Base-by-base conservation (phyloP, 1,139 yeast genomes). In the Saccharomyces hybrid region DNA sequence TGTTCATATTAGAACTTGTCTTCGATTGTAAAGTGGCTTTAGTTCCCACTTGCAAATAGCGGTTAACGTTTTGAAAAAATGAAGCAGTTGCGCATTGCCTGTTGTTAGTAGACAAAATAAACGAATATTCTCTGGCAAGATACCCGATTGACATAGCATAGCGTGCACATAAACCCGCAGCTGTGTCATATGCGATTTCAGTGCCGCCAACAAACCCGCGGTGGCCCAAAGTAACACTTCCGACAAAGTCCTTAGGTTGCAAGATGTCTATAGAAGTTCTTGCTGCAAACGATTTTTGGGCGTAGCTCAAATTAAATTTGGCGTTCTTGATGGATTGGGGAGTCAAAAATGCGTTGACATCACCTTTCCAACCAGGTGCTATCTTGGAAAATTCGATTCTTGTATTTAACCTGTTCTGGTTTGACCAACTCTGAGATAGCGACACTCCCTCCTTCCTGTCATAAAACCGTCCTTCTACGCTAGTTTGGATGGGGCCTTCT, bases 201-300 rank as follows among this genome's bases (percentile, higher is more conserved):
- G 95, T 96, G 77, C 99, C 99, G 66, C 93, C 95, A 65, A 95
- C 84, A 82, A 90, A 86, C 65, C 97, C 97, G 69, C 90, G 96
- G 76, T 88, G 96, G 71, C 96, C 96, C 68, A 91, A 83, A 63
- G 96, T 85, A 72, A 89, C 82, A 75, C 93, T 97, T 75, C 97
- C 97, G 66, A 89, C 84, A 73, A 96, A 91, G 64, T 87, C 80
- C 68, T 98, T 96, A 66, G 96, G 96, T 81, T 91, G 91, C 73
- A 91, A 81, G 72, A 93, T 80, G 77, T 95, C 97, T 68, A 95
- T 89, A 79, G 88, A 88, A 65, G 91, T 95, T 77, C 96, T 86
- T 67, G 96, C 96, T 72, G 88, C 87, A 75, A 93, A 86, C 58
- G 91, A 85, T 63, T 95, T 91, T 78, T 93, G 96, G 71, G 85